Evolutionary conservation across 495 filamentous ascomycete species (phyloP), one percentile per base, ranked within the genome.

Genomic region (Talaromyces thailandensis): DNA sequence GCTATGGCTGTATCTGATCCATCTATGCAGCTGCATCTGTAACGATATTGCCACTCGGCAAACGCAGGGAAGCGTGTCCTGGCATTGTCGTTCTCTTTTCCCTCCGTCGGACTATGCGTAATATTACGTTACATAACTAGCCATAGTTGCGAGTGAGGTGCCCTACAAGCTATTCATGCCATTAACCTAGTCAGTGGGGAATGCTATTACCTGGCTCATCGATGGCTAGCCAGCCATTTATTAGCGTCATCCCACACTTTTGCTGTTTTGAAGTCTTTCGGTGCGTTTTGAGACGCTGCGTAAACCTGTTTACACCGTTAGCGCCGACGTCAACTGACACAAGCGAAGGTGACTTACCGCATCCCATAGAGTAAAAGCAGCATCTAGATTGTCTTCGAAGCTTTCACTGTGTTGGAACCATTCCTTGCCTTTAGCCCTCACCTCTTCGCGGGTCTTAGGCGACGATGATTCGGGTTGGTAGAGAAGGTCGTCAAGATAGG

Each of bases 401-500:
- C 89, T 84, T 23, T 86, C 80, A 35, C 87, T 88, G 67, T 90
- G 87, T 16, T 89, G 88, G 67, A 97, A 93, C 74, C 83, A 90
- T 3, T 73, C 78, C 25, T 86, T 84, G 65, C 90, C 84, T 70
- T 86, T 86, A 8, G 72, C 69, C 62, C 83, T 85, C 43, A 86
- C 85, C 58, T 82, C 81, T 11, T 83, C 80, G 11, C 83, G 77
- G 5, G 83, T 82, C 26, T 88, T 85, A 9, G 81, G 76, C 5
- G 84, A 82, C 0, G 80, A 83, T 9, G 83, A 79, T 43, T 79
- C 68, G n/a, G 66, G 64, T 50, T 85, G 75, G 26, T 82, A 70
- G n/a, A 75, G 77, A 29, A 90, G 76, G 59, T 97, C 93, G 68
- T 99, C 95, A 23, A 99, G 82, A 71, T 95, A 93, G 6, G 90